Base-by-base conservation (phyloP, 164 flowering plant genomes). In the Chimonanthus salicifolius region DNA sequence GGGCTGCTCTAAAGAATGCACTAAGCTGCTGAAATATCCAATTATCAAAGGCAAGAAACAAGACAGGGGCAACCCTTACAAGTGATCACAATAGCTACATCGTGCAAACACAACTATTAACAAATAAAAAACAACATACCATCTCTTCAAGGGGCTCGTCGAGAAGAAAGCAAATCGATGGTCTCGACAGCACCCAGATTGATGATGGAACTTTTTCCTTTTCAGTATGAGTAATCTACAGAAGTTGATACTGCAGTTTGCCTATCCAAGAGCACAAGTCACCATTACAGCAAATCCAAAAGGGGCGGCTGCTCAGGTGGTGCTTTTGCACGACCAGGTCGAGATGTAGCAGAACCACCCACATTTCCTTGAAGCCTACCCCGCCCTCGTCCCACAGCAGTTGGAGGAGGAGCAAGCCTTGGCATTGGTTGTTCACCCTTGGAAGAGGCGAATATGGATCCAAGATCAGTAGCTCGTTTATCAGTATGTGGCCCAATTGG, bases 371-470 rank as follows among this genome's bases (percentile, higher is more conserved):
- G 82, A 80, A 71, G 80, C 73, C 92, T 83, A 50, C 93, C 98
- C 74, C 94, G 80, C 69, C 91, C 96, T 85, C 95, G 78, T 66
- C 94, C 97, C 8, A 88, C 89, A 15, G 93, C 88, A 75, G 87
- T 87, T 54, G 99, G 99, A 0, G 99, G 99, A 3, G 99, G 99
- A 68, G 99, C 98, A 77, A 95, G 87, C 79, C 87, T 90, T 3
- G 80, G 88, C 48, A 91, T 89, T 50, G 80, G 45, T 16, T 81
- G 87, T 58, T 88, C 97, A 62, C 63, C 90, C 81, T 86, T 89
- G 79, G 79, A 76, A 67, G 92, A 80, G 67, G 79, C 75, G 74
- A 91, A 91, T 69, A 94, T 89, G 9, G 97, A 91, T 58, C 89
- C 89, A 67, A 91, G 71, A 74, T 90, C 94, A 3, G 82, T 67